Percentiles rank a stretch among this genome's conserved stretches.
Conservation (phyloP, 768 basidiomycete species). For the Leccinum incarnatum region DNA sequence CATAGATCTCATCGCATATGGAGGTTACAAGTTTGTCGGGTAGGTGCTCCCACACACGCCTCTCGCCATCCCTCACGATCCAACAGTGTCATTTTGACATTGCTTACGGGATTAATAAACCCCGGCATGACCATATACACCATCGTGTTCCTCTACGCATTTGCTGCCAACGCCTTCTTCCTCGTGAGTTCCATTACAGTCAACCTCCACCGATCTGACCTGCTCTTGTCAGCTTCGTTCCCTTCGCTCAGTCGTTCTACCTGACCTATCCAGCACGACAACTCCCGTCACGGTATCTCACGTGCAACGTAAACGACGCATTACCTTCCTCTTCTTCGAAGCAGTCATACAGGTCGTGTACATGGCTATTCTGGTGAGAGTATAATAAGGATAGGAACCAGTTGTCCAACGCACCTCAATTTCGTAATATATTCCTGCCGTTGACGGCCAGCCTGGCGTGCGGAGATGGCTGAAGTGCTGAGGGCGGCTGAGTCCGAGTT, state of each 20-base stretch:
- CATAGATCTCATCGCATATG: slow-evolving; percentile 85
- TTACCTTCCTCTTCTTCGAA: slow-evolving; percentile 86
- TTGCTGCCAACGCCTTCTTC: slow-evolving; percentile 91
- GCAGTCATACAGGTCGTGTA: slow-evolving; percentile 80
- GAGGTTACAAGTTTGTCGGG: slow-evolving; percentile 98
- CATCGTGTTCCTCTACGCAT: slow-evolving; percentile 77
- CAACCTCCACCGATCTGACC: not conserved
- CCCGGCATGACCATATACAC: slow-evolving; percentile 62
- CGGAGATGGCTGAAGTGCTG: too few species aligned
- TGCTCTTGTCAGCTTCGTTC: slow-evolving; percentile 77
- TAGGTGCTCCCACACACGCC: slow-evolving; percentile 31
- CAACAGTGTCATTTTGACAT: slow-evolving; percentile 77
- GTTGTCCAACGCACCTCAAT: not conserved
- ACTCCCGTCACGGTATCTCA: slow-evolving; percentile 63
- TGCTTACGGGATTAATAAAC: slow-evolving; percentile 69
- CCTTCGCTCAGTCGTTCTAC: slow-evolving; percentile 85
- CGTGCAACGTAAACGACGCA: slow-evolving; percentile 76
- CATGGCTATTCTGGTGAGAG: slow-evolving; percentile 80
- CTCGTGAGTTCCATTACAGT: slow-evolving; percentile 52
- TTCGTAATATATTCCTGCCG: not conserved
- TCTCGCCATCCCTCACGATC: not conserved
- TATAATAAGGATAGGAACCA: slow-evolving; percentile 25
- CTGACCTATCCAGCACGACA: slow-evolving; percentile 56
- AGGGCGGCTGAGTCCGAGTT: too few species aligned
- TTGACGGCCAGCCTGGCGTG: not conserved